Base-by-base conservation (phyloP, 2,329 filamentous ascomycete genomes). In the Ampelomyces quisqualis region DNA sequence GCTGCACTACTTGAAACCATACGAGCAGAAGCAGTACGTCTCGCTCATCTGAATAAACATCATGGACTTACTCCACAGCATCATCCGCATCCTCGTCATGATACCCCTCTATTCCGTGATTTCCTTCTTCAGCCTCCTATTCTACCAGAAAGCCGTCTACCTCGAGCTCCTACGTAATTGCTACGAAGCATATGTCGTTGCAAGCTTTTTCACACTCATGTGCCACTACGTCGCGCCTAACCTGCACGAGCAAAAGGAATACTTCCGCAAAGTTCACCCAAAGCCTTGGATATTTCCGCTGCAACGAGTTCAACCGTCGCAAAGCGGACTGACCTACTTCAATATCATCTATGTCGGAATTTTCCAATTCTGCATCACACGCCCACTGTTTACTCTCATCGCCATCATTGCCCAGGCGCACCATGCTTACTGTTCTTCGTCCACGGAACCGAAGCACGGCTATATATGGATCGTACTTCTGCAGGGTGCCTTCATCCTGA, bases 81-180 rank as follows among this genome's bases (percentile, higher is more conserved):
- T 93, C 58, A 90, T 94, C 57, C 86, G 89, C 34, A 91, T 95
- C 53, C 77, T 95, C 18, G 84, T 90, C 65, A 91, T 94, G 87
- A 80, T 94, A 34, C 89, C 89, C 26, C 76, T 94, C 47, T 94
- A 94, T 67, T 77, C 85, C 35, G 74, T 82, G 26, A 83, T 89
- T 14, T 83, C 86, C 22, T 87, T 87, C 62, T 76, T 91, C 24
- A 83, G 82, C 45, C 81, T 88, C 55, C 75, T 78, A 52, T 90
- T 79, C 71, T 91, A 93, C 73, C 80, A 77, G 64, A 79, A 90
- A 58, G 81, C 85, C 34, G 80, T 93, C 41, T 94, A 94, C 71
- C 93, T 85, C 65, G 78, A 88, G 60, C 83, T 93, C 37, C 73
- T 91, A 29, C 82, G 86, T 57, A 86, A 93, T 65, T 91, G 87